Evolutionary conservation across 768 basidiomycete species (phyloP), one percentile per base, ranked within the genome.

Genomic region (Russula virescens): DNA sequence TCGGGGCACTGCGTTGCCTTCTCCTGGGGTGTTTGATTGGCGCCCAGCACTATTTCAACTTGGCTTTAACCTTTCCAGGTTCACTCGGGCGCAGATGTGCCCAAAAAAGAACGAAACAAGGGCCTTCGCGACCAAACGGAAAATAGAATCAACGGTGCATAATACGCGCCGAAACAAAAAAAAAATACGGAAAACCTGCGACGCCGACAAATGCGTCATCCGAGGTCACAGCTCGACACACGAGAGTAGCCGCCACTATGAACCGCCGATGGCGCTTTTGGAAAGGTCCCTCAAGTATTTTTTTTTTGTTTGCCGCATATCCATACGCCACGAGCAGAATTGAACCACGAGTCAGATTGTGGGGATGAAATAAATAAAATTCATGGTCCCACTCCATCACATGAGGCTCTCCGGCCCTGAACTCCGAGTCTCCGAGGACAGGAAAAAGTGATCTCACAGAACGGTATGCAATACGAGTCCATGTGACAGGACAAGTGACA

Each of bases 11-110:
- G 42, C 8, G 1, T n/a, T 31, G 4, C 48, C 48, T 1, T 31
- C 34, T 51, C 13, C 26, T 16, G 35, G 21, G 8, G 31, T 31
- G 31, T 31, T 31, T 53, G 52, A 53, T 53, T 53, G 35, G 35
- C 51, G 51, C 50, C n/a, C 19, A n/a, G 19, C 19, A n/a, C 19
- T 31, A n/a, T n/a, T 34, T 6, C n/a, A n/a, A 28, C 28, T 48
- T 63, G 56, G 26, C 43, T 63, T 58, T 63, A 63, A 28, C 62
- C 56, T 53, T 62, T 63, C 55, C 16, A 25, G 51, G 34, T n/a
- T 57, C 60, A 4, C 31, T 52, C 31, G 49, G 35, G 13, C 38
- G 38, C 10, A 38, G 40, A 48, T 46, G 35, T 38, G 38, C 13
- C 38, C 28, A 31, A 61, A 25, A 26, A 28, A 31, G 31, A 31